Percentiles rank a stretch among this genome's conserved stretches.
These are phyloP conservation scores for Sphaerulina vaccinii DNA, from an alignment of 2,329 filamentous ascomycete genomes.

Conservation along the genomic window DNA sequence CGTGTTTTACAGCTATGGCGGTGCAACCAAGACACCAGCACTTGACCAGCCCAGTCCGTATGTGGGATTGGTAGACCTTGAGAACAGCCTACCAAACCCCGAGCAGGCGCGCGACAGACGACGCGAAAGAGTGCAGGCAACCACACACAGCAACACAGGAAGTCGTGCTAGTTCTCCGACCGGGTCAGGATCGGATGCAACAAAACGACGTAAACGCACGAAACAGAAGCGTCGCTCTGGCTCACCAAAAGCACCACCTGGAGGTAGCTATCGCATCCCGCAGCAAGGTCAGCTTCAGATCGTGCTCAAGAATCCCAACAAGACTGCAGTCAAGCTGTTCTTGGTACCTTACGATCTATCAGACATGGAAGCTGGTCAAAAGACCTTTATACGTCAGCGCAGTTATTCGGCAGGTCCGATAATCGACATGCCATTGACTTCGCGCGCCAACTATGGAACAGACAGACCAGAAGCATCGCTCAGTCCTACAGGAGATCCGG, in stretches of 20 bases:
- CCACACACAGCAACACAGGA: slow-evolving; percentile 26
- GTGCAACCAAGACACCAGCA: slow-evolving; percentile 61
- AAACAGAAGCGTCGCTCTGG: slow-evolving; percentile 59
- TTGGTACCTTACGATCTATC: slow-evolving; percentile 87
- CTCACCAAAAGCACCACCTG: slow-evolving; percentile 68
- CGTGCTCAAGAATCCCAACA: slow-evolving; percentile 96
- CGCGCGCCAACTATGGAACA: slow-evolving; percentile 50
- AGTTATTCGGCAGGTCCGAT: slow-evolving; percentile 87
- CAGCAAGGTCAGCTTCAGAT: slow-evolving; percentile 93
- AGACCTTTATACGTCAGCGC: slow-evolving; percentile 92
- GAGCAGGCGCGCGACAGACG: slow-evolving; percentile 32
- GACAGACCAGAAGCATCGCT: slow-evolving; percentile 55
- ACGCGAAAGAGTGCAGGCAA: slow-evolving; percentile 32
- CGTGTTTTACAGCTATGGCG: slow-evolving; percentile 91
- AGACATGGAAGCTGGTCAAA: slow-evolving; percentile 90
- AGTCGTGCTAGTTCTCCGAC: slow-evolving; percentile 34
- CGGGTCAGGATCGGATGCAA: slow-evolving; percentile 27
- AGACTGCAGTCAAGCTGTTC: slow-evolving; percentile 95
- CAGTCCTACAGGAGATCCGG: slow-evolving; percentile 49
- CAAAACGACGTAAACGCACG: slow-evolving; percentile 36
- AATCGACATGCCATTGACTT: slow-evolving; percentile 64
- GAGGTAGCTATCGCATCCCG: slow-evolving; percentile 90
- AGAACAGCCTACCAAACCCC: slow-evolving; percentile 64
- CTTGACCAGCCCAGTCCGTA: slow-evolving; percentile 94
- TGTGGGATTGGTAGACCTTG: slow-evolving; percentile 87